phyloP scores from a whole-genome alignment of 2,329 filamentous ascomycete genomes.

The Diaporthe capsici region DNA sequence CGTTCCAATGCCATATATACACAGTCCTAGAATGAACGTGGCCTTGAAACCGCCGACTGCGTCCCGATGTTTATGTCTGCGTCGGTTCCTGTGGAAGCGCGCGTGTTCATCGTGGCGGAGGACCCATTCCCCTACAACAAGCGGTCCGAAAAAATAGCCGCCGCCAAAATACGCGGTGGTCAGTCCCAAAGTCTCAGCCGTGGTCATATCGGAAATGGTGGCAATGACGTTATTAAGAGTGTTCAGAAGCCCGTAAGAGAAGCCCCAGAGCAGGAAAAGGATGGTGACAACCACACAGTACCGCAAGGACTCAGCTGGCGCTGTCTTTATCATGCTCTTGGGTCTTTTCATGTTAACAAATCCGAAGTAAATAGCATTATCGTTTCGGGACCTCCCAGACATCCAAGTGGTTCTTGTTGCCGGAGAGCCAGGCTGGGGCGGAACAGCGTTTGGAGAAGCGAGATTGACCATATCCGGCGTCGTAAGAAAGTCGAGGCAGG shows the following conservation, averaged over 20 bases:
- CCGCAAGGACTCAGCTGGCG: conserved; percentile 74
- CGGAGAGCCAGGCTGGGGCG: neutral
- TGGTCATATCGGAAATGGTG: conserved; percentile 71
- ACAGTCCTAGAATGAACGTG: conserved; percentile 83
- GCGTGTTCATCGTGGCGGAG: conserved; percentile 77
- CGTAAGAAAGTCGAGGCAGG: conserved; percentile 62
- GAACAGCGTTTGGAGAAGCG: neutral
- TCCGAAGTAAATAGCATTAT: conserved; percentile 76
- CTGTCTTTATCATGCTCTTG: conserved; percentile 79
- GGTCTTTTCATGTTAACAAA: conserved; percentile 80
- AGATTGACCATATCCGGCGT: conserved; percentile 53
- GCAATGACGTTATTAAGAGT: conserved; percentile 82
- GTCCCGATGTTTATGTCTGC: conserved; percentile 53
- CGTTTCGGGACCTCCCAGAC: conserved; percentile 51
- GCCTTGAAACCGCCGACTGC: conserved; percentile 79
- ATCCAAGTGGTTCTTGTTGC: conserved; percentile 33
- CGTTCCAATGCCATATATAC: conserved; percentile 82
- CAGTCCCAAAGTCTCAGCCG: conserved; percentile 75
- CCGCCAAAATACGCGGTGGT: conserved; percentile 80
- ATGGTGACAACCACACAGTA: conserved; percentile 83
- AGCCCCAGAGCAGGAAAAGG: conserved; percentile 90
- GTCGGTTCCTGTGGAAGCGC: conserved; percentile 56
- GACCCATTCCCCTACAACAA: conserved; percentile 79
- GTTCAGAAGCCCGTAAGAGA: conserved; percentile 90
- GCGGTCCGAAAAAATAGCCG: conserved; percentile 77